Base-by-base conservation (phyloP, 2,329 filamentous ascomycete species). In the Dactylella cylindrospora region DNA sequence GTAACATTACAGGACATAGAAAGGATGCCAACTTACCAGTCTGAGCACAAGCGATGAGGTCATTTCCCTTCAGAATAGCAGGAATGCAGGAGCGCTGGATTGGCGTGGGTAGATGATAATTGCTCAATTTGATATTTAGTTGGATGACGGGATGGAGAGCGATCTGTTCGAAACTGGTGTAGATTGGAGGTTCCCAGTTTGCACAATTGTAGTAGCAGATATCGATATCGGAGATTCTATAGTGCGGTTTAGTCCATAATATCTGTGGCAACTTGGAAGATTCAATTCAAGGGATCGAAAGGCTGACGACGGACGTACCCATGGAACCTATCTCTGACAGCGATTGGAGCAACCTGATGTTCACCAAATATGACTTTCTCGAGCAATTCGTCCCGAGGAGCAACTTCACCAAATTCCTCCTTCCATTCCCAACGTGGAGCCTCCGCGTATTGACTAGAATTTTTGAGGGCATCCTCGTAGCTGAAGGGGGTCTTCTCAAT, bases 41-140 rank as follows among this genome's bases (percentile, higher is more conserved):
- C 74, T 97, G 91, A 6, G 93, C 90, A 69, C 93, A 83, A 2
- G 85, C 90, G 66, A 97, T 88, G 23, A 97, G 77, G 73, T 98
- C 93, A 67, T 86, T 77, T 1, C 86, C 86, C 43, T 80, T 76
- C 17, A 87, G 74, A 35, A 97, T 84, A 0, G 90, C 84, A 0
- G 93, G 90, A 23, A 97, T 81, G 3, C 83, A 84, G 71, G 88
- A 96, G 15, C 82, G 81, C 71, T 98, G 93, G 29, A 98, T 93
- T 0, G 90, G 88, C 0, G 93, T 97, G 0, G 90, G 89, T 0
- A 74, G 70, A 0, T 75, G 72, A 70, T 95, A 97, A 35, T 66
- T 65, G 19, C 20, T 84, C 2, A 90, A 77, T 61, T 81, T 71
- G 32, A 96, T 79, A 67, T 97, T 98, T 65, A 84, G 78, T 1